These are phyloP conservation scores for Hypocrella siamensis DNA, from an alignment of 2,329 filamentous ascomycete species.

Conservation along the genomic window DNA sequence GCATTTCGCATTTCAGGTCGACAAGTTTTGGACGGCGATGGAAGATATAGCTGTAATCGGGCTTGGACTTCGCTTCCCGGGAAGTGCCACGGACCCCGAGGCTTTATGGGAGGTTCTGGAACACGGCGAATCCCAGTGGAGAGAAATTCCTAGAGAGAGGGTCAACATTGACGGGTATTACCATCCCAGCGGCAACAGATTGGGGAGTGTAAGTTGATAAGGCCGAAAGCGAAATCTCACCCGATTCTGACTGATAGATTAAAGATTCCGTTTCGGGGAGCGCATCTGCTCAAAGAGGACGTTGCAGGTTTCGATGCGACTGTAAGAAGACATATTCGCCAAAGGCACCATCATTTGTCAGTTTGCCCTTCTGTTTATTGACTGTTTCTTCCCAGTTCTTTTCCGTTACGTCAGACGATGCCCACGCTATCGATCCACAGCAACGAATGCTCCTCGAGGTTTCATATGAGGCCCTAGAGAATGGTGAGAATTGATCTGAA, in stretches of 20 bases:
- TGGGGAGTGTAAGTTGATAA: conserved; percentile 26
- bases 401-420: conserved; percentile 30
- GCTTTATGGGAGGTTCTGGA: conserved; percentile 33
- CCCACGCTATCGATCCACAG: conserved; percentile 36
- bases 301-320: conserved; percentile 31
- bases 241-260: conserved; percentile 3
- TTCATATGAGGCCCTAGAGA: conserved; percentile 34
- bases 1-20: neutral
- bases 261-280: conserved; percentile 31
- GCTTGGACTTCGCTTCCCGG: conserved; percentile 34
- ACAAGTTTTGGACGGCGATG: conserved; percentile 4
- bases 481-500: conserved; percentile 16
- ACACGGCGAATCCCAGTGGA: conserved; percentile 28
- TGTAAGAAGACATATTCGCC: no score
- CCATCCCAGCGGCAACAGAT: conserved; percentile 32
- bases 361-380: neutral
- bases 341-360: neutral
- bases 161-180: conserved; percentile 38
- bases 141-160: conserved; percentile 29
- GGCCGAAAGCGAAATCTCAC: neutral
- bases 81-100: conserved; percentile 26
- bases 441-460: conserved; percentile 35
- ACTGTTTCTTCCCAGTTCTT: conserved; percentile 31
- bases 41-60: conserved; percentile 37
- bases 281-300: conserved; percentile 32